phyloP scores from a whole-genome alignment of 1,284 basidiomycete genomes.

The Malassezia vespertilionis region DNA sequence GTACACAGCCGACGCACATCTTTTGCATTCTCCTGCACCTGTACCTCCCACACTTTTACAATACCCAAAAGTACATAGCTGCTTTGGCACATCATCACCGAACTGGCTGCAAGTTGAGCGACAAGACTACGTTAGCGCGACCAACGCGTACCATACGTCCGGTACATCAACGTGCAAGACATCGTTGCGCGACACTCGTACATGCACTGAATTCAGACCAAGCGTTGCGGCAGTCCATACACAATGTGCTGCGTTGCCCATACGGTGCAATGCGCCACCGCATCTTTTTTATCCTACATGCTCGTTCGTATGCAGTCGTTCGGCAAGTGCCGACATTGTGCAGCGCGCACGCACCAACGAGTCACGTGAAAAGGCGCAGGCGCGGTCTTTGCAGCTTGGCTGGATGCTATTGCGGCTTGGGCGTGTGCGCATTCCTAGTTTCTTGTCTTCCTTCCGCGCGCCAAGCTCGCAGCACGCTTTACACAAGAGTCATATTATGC shows the following conservation, averaged over 20 bases:
- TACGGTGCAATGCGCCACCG: background rate
- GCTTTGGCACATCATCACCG: background rate
- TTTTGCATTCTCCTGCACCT: background rate
- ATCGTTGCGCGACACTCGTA: background rate
- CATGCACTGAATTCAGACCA: conserved; percentile 4
- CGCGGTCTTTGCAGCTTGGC: no score
- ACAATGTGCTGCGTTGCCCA: background rate
- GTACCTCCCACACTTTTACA: background rate
- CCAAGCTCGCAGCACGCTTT: no score
- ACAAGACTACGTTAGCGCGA: background rate
- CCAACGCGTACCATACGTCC: conserved; percentile 8
- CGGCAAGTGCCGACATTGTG: no score
- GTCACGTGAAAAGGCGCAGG: no score
- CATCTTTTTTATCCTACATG: no score
- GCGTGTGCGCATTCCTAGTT: no score
- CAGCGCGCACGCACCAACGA: no score
- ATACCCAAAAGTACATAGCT: conserved; percentile 9
- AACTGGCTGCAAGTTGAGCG: background rate
- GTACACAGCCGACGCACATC: background rate
- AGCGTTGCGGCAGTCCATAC: conserved; percentile 11
- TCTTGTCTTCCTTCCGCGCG: no score
- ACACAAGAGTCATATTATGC: no score
- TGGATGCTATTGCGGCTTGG: no score
- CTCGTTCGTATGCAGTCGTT: no score
- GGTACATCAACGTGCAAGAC: background rate